Base-by-base conservation (phyloP, 2,329 filamentous ascomycete genomes). In the Plectosphaerella sp. region DNA sequence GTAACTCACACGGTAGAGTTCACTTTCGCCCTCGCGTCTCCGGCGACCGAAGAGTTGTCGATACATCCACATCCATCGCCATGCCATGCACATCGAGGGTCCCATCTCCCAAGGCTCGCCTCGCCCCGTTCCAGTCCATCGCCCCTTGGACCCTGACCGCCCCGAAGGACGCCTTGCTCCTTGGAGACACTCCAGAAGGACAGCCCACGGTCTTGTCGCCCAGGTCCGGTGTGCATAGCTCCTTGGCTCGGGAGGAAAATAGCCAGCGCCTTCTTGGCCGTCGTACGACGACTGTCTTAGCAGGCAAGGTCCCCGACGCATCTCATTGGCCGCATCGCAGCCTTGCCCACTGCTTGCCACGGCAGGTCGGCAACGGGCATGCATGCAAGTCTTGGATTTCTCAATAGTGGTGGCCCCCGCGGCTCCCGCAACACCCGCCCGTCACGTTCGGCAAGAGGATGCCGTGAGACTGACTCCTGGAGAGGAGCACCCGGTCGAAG, bases 211-310 rank as follows among this genome's bases (percentile, higher is more conserved):
- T n/a, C n/a, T 45, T 45, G 20, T 28, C 43, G 18, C 24, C 15
- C 37, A 16, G 22, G 12, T 5, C 24, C 24, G 45, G 45, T 33
- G 45, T 47, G 45, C 22, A 15, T 46, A 43, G 41, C 41, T 43
- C 41, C 41, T 43, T 43, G 41, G 41, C 41, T 12, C 16, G 10
- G 15, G 18, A 24, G 14, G 22, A 37, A 45, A 45, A 50, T 45
- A 46, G 41, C 14, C 37, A 25, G 24, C 24, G 15, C 20, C 41
- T n/a, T 45, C 33, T n/a, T 24, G n/a, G 4, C 16, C 41, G 25
- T 50, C 49, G 49, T 50, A 48, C 47, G 47, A 48, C 47, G 16
- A 14, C 20, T 41, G 9, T 41, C 35, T 48, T 41, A 25, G 35
- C 47, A 42, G 41, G n/a, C 41, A 43, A 43, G 41, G 41, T 43